These are phyloP conservation scores for Boletus pseudo-olivaceus DNA, from an alignment of 768 basidiomycete species.

Conservation along the genomic window DNA sequence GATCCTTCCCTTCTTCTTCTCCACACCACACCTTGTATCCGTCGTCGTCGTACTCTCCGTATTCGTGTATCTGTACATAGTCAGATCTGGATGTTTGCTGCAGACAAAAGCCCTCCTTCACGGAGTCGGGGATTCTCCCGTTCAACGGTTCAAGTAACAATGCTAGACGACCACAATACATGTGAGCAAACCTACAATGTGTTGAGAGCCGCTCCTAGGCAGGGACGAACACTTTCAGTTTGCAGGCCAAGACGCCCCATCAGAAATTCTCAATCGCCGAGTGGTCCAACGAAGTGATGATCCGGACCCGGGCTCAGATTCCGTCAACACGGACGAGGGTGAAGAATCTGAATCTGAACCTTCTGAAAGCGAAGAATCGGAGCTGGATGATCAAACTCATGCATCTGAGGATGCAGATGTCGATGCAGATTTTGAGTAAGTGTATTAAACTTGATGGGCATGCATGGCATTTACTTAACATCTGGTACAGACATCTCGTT, in stretches of 20 bases:
- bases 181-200: conserved; percentile 19
- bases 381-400: background rate
- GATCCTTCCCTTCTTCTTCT: too few relatives aligned
- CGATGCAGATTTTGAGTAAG: conserved; percentile 24
- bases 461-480: background rate
- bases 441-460: background rate
- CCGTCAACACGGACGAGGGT: background rate
- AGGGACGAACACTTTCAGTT: conserved; percentile 7
- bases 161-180: conserved; percentile 12
- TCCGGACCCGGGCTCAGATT: conserved; percentile 1
- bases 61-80: too few relatives aligned
- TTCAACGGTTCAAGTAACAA: background rate
- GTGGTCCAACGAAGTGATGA: background rate
- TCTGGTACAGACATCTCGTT: conserved; percentile 55
- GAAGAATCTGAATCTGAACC: background rate
- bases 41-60: too few relatives aligned
- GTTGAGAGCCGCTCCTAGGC: conserved; percentile 59
- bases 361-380: background rate
- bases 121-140: background rate
- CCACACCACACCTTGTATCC: too few relatives aligned
- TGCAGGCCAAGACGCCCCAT: conserved; percentile 4
- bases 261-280: too few relatives aligned
- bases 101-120: too few relatives aligned
- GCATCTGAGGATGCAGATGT: conserved; percentile 17
- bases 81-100: too few relatives aligned